Base-by-base conservation (phyloP, 2,329 filamentous ascomycete species). In the Keithomyces neogunnii region DNA sequence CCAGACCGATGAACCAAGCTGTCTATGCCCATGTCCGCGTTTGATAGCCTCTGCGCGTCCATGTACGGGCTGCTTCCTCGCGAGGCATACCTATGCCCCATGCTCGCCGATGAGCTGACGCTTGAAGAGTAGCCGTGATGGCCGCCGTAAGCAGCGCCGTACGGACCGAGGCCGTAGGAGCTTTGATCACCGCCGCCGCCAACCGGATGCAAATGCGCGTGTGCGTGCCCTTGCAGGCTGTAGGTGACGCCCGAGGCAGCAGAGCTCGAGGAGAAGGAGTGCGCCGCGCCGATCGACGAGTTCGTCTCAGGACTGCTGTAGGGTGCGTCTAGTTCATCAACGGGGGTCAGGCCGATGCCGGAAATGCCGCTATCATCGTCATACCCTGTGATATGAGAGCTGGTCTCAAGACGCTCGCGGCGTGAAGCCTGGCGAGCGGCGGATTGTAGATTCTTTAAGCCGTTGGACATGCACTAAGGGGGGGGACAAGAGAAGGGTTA, bases 381-480 rank as follows among this genome's bases (percentile, higher is more conserved):
- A 74, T 80, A 80, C 68, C 69, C 73, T 67, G 65, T 62, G 51
- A 66, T 56, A 59, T 62, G 54, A 51, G 59, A 63, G 56, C 63
- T 62, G 53, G 61, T 69, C 68, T 77, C 77, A 59, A 80, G 70
- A 54, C 80, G 80, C 70, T 83, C 84, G 61, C 84, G 84, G 57
- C 84, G 81, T 53, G 80, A 75, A 52, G 79, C 81, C 51, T 84
- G 78, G 55, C 86, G 81, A 57, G 83, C 77, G 49, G 82, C 80
- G 59, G 83, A 82, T 64, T 86, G 84, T 52, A 93, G 77, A 67
- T 88, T 90, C 71, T 90, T 92, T 60, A 92, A 73, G 36, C 89
- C 88, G 63, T 86, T 87, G 65, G 86, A 84, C 83, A 93, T 88
- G 70, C 86, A 89, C 88, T 92, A 57, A 45, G 19, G 28, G 33